phyloP scores from a whole-genome alignment of 1,139 yeast genomes.

The Kurtzmaniella quercitrusa region DNA sequence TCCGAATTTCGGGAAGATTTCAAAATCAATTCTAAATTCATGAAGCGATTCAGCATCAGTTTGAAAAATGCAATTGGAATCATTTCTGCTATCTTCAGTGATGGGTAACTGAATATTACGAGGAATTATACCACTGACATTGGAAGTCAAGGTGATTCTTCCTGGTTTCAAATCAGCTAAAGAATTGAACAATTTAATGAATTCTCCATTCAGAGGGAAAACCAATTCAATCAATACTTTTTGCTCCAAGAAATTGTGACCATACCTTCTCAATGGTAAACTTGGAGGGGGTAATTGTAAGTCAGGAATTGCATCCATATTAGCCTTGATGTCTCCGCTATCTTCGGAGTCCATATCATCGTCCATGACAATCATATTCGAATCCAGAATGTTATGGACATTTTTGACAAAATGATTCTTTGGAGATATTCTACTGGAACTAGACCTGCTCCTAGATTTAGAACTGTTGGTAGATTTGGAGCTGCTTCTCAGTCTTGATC shows the following conservation, averaged over 20 bases:
- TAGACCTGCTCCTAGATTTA: constrained; percentile 1
- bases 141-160: constrained; percentile 71
- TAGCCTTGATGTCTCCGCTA: constrained; percentile 25
- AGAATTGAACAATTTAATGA: constrained; percentile 49
- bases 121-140: constrained; percentile 72
- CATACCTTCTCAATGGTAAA: constrained; percentile 86
- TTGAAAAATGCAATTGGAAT: constrained; percentile 70
- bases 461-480: constrained; percentile 1
- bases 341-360: constrained; percentile 36
- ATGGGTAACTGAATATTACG: constrained; percentile 79
- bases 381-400: constrained; percentile 1
- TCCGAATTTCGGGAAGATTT: constrained; percentile 91
- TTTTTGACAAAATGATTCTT: background rate
- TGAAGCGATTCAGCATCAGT: constrained; percentile 65
- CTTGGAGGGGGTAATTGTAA: constrained; percentile 93
- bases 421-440: background rate
- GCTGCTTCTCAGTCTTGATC: background rate
- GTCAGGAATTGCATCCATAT: constrained; percentile 79
- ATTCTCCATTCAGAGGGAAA: constrained; percentile 48
- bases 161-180: constrained; percentile 45
- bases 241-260: constrained; percentile 90
- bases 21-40: constrained; percentile 80
- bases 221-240: constrained; percentile 77
- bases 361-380: constrained; percentile 24
- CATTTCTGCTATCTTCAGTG: constrained; percentile 57